Conservation (phyloP, 306 rosid genomes). For the Cajanus cajan region DNA sequence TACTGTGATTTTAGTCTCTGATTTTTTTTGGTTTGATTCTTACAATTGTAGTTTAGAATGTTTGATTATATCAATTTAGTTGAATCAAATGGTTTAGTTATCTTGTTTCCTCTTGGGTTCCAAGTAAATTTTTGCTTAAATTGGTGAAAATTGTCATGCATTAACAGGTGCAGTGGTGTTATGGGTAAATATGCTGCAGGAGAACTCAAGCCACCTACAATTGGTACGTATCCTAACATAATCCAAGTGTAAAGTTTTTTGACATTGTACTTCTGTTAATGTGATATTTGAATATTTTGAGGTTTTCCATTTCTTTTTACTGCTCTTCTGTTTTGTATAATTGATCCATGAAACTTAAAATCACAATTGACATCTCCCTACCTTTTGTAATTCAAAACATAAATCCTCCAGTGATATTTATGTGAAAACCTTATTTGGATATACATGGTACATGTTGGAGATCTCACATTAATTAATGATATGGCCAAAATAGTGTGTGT, state of each 20-base stretch:
- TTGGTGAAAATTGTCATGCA: not conserved
- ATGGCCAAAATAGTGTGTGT: not conserved
- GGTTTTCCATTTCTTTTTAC: not conserved
- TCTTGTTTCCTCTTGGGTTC: not conserved
- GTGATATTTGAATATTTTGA: not conserved
- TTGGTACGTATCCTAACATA: constrained; percentile 46
- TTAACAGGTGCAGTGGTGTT: constrained; percentile 90
- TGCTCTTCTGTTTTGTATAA: not conserved
- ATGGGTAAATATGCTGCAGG: constrained; percentile 94
- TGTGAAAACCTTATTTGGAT: not conserved
- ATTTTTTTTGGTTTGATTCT: constrained; percentile 7
- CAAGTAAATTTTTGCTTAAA: not conserved
- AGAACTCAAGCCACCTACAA: constrained; percentile 83
- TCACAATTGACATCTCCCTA: not conserved
- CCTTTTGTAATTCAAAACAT: not conserved
- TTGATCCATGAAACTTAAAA: not conserved
- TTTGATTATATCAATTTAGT: not conserved
- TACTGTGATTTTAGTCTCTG: not conserved
- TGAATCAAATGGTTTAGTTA: not conserved
- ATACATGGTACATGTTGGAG: not conserved
- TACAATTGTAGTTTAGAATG: not conserved
- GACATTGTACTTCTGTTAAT: not conserved
- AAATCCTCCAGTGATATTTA: not conserved
- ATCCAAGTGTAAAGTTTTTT: not conserved
- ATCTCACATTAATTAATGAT: not conserved